These are phyloP conservation scores for Cystobasidium tubakii DNA, from an alignment of 768 basidiomycete species.

Conservation along the genomic window DNA sequence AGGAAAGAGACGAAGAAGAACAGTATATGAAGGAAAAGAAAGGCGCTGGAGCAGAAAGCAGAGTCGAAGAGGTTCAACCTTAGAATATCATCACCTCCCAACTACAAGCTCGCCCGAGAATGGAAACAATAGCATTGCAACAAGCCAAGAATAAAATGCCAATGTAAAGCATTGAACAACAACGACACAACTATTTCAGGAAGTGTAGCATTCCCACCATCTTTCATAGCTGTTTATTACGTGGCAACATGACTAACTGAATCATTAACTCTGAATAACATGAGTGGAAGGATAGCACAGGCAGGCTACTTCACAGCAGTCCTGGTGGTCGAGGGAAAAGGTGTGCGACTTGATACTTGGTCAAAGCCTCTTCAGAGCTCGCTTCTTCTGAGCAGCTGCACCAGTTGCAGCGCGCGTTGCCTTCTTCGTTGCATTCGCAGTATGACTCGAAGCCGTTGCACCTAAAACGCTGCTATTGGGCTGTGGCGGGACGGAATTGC, in stretches of 20 bases:
- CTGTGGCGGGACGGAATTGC: constrained; percentile 3
- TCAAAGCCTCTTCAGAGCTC: constrained; percentile 26
- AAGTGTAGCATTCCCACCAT: too few species aligned
- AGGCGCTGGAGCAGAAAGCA: neutral
- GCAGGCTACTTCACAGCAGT: too few species aligned
- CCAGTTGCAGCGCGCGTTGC: neutral
- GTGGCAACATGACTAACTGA: too few species aligned
- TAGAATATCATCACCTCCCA: neutral
- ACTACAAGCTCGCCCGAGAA: neutral
- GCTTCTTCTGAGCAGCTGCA: constrained; percentile 17
- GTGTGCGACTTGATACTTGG: neutral
- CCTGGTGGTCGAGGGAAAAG: too few species aligned
- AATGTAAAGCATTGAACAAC: too few species aligned
- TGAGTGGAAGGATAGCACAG: too few species aligned
- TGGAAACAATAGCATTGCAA: neutral
- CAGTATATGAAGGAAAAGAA: neutral
- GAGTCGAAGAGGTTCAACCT: neutral
- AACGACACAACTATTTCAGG: too few species aligned
- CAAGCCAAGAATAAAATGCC: too few species aligned
- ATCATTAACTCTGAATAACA: too few species aligned
- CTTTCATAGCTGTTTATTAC: too few species aligned
- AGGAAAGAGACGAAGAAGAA: constrained; percentile 10
- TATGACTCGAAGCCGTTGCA: neutral
- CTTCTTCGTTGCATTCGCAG: constrained; percentile 14
- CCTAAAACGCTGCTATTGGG: neutral